Base-by-base conservation (phyloP, 1,284 basidiomycete species). In the Farysia itapuensis region DNA sequence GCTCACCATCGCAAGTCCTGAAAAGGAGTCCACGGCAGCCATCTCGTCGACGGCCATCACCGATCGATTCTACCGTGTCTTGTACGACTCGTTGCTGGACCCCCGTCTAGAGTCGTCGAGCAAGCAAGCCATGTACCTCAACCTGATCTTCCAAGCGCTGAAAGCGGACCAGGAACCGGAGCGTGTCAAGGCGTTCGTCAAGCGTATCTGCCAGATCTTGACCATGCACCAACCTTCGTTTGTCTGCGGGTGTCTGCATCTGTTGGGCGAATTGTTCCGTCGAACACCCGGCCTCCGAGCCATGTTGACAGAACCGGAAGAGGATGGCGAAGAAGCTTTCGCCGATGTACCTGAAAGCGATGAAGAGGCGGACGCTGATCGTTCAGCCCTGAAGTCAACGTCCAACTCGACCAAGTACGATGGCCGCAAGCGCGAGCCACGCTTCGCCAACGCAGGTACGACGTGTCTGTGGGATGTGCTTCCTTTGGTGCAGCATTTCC, bases 61-160 rank as follows among this genome's bases (percentile, higher is more conserved):
- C 11, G 64, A 70, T 29, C 83, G 95, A 25, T 99, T 91, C 80
- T 96, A 92, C 79, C 85, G 91, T 35, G 86, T 90, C 0, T 80
- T 99, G 0, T 98, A 98, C 74, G 84, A 86, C 22, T 93, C 90
- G 2, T 80, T 98, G 5, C 84, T 88, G 26, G 94, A 99, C 70
- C 80, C 81, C 0, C 85, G 95, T 11, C 82, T 99, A 5, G 82
- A 85, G 14, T 82, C 82, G 2, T 91, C 91, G 14, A 89, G 88
- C 22, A 97, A 98, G 77, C 92, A 97, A 77, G 90, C 93, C 7
- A 90, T 98, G 86, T 98, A 96, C 77, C 83, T 99, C 61, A 98
- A 98, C 77, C 79, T 99, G 16, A 78, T 97, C 16, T 94, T 95
- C 84, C 94, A 91, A 74, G 86, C 90, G 14, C 79, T 97, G 65